A percentile compares a stretch with the other conserved stretches of the same genome.
Conservation (phyloP, 2,329 filamentous ascomycete species). For the Fusarium guadeloupense region DNA sequence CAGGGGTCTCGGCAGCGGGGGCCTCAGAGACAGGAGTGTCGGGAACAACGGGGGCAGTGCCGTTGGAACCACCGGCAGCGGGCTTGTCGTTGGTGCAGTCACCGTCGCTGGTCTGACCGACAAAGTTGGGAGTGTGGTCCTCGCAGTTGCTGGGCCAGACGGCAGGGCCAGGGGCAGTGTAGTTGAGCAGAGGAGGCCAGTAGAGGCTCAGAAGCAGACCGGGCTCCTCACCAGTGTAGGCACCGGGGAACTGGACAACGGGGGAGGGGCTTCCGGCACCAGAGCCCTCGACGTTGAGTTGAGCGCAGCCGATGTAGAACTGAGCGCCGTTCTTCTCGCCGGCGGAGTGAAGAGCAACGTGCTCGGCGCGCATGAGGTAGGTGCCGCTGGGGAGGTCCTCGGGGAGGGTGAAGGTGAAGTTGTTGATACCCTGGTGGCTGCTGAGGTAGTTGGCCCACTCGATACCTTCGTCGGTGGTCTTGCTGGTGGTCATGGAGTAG, state of each 20-base stretch:
- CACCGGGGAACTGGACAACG: slow-evolving; percentile 47
- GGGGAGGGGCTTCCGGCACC: slow-evolving; percentile 44
- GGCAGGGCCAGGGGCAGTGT: slow-evolving; percentile 47
- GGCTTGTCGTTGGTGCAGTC: slow-evolving; percentile 48
- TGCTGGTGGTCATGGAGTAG: slow-evolving; percentile 46
- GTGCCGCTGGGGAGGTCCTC: slow-evolving; percentile 44
- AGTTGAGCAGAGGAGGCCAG: slow-evolving; percentile 48
- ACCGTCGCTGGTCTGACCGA: slow-evolving; percentile 46
- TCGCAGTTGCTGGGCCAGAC: slow-evolving; percentile 49
- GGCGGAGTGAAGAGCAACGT: slow-evolving; percentile 49
- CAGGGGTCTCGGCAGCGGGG: slow-evolving; percentile 17
- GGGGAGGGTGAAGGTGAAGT: slow-evolving; percentile 50
- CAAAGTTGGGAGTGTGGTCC: slow-evolving; percentile 51
- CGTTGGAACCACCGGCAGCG: slow-evolving; percentile 31
- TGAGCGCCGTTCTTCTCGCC: slow-evolving; percentile 47
- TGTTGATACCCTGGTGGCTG: slow-evolving; percentile 42
- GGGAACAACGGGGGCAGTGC: not conserved
- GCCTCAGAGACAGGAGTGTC: slow-evolving; percentile 34
- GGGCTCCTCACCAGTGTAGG: slow-evolving; percentile 46
- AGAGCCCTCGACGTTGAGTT: slow-evolving; percentile 46
- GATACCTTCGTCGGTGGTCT: slow-evolving; percentile 43
- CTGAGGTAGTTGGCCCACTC: slow-evolving; percentile 46
- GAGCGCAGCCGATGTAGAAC: slow-evolving; percentile 51
- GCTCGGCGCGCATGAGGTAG: slow-evolving; percentile 51
- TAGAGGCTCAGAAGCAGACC: slow-evolving; percentile 49